phyloP scores from a whole-genome alignment of 768 basidiomycete genomes.

The Termitomyces heimii region DNA sequence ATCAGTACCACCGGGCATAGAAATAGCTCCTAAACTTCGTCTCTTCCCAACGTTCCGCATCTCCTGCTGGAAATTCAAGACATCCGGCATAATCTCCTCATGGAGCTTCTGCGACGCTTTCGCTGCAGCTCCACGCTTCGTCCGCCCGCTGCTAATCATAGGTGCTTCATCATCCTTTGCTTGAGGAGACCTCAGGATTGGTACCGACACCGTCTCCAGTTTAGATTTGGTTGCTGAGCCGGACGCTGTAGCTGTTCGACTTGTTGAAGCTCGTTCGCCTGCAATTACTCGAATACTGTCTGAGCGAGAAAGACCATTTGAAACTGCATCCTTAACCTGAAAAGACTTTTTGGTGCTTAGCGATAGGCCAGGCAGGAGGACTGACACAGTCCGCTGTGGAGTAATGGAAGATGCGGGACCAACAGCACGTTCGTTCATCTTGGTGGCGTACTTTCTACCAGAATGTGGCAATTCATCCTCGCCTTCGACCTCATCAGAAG shows the following conservation, averaged over 20 bases:
- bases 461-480: neutral
- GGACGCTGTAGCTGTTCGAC: constrained; percentile 5
- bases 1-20: constrained; percentile 4
- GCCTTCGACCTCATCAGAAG: constrained; percentile 2
- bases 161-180: constrained; percentile 7
- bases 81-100: constrained; percentile 73
- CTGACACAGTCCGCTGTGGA: constrained; percentile 14
- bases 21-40: constrained; percentile 24
- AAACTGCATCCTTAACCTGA: neutral
- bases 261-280: constrained; percentile 16
- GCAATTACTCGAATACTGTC: constrained; percentile 24
- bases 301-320: constrained; percentile 8
- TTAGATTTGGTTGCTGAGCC: constrained; percentile 7
- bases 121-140: constrained; percentile 36
- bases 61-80: constrained; percentile 64
- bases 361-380: constrained; percentile 12
- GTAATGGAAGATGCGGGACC: constrained; percentile 7
- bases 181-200: constrained; percentile 6
- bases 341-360: constrained; percentile 10
- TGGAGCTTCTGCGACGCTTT: constrained; percentile 48
- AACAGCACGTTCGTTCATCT: neutral
- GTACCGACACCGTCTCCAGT: constrained; percentile 3
- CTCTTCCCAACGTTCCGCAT: constrained; percentile 38
- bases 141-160: constrained; percentile 10
- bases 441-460: neutral